Base-by-base conservation (phyloP, 108 stramenopile genomes). In the Conticribra weissflogii region DNA sequence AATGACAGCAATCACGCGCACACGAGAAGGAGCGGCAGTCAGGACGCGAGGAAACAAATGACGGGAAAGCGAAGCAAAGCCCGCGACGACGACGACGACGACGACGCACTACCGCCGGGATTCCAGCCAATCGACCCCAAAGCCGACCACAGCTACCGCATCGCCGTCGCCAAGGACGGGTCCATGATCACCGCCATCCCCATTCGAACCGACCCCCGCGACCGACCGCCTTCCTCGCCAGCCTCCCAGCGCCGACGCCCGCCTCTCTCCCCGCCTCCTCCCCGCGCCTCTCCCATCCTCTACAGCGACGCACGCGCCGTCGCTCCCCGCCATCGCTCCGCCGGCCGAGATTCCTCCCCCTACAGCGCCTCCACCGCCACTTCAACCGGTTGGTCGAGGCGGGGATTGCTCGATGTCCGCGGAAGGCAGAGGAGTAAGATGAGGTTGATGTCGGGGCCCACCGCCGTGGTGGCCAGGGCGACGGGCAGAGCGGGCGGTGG, bases 131-230 rank as follows among this genome's bases (percentile, higher is more conserved):
- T 56, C 4, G 44, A 72, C 63, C 34, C 61, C 14, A 12, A 45
- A 0, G 18, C n/a, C 27, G 53, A 60, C 8, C 59, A 68, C 47
- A 48, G 66, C 0, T 76, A 68, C 48, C 66, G 61, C 7, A 68
- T 76, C 7, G 29, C 54, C 31, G 75, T 76, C 0, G 58, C 75
- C 3, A 62, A 48, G 30, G 75, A 76, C 63, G 75, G 75, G 0
- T 68, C 67, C 31, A 76, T 76, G 75, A 76, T 76, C 18, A 63
- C 67, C 31, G 75, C 75, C 0, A 55, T 76, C 27, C 75, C 75
- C 15, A 63, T 76, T 33, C 59, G 34, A 21, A 29, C 31, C 41
- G 59, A 49, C 16, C n/a, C n/a, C n/a, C n/a, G n/a, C n/a, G n/a
- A n/a, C n/a, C n/a, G n/a, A n/a, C n/a, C n/a, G n/a, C n/a, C n/a